Evolutionary conservation across 352 stramenopile genomes (phyloP).

Genomic region (Thalassiosira ordinaria): DNA sequence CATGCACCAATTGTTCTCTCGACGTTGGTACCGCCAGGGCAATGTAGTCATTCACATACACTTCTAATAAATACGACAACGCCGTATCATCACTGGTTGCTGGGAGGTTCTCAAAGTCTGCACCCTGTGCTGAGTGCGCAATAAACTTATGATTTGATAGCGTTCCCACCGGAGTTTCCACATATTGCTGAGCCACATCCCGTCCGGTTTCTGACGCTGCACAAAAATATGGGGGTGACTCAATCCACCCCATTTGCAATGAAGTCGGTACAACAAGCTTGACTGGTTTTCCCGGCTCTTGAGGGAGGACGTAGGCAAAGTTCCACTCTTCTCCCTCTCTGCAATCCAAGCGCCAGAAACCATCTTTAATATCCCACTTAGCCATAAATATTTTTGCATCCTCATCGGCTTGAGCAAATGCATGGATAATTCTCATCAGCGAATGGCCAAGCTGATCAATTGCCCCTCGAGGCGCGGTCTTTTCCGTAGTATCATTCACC

Average conservation of each 20-base stretch:
- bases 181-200: slow-evolving; percentile 31
- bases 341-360: slow-evolving; percentile 17
- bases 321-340: slow-evolving; percentile 27
- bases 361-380: slow-evolving; percentile 39
- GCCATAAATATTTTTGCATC: slow-evolving; percentile 20
- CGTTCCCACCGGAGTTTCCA: slow-evolving; percentile 9
- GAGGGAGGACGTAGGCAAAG: slow-evolving; percentile 28
- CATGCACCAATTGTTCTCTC: slow-evolving; percentile 19
- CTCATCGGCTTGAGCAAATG: neutral
- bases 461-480: neutral
- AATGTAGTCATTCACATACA: slow-evolving; percentile 52
- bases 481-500: slow-evolving; percentile 6
- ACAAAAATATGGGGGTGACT: slow-evolving; percentile 43
- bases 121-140: neutral
- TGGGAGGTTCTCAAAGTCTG: neutral
- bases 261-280: slow-evolving; percentile 44
- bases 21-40: neutral
- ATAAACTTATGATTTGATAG: slow-evolving; percentile 27
- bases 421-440: slow-evolving; percentile 18
- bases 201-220: slow-evolving; percentile 33
- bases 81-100: neutral
- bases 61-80: slow-evolving; percentile 10
- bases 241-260: slow-evolving; percentile 49
- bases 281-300: neutral
- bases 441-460: slow-evolving; percentile 13